Conservation (phyloP, 2,329 filamentous ascomycete genomes). For the Calonectria hongkongensis region DNA sequence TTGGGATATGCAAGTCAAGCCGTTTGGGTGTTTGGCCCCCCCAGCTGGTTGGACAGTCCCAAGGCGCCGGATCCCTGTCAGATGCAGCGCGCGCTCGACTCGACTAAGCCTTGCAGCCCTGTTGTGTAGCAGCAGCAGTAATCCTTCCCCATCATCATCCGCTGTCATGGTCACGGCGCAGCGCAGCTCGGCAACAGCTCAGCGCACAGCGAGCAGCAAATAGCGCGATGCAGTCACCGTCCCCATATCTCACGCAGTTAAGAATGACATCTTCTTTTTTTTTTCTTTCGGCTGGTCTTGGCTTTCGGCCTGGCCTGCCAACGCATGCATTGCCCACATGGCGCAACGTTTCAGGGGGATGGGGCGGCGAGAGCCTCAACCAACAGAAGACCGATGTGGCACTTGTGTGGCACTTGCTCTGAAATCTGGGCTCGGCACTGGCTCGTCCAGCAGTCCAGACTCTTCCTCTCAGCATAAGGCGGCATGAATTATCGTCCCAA, state of each 20-base stretch:
- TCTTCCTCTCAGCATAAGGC: slow-evolving; percentile 20
- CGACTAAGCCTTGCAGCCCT: slow-evolving; percentile 25
- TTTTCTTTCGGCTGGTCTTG: neutral
- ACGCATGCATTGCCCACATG: slow-evolving; percentile 39
- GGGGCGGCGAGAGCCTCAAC: slow-evolving; percentile 25
- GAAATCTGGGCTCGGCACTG: slow-evolving; percentile 17
- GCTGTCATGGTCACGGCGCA: slow-evolving; percentile 23
- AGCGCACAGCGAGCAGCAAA: neutral
- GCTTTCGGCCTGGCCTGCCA: slow-evolving; percentile 23
- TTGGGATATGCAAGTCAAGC: slow-evolving; percentile 19
- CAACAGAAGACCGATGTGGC: slow-evolving; percentile 25
- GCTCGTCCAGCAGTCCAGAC: slow-evolving; percentile 7
- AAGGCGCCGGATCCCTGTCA: slow-evolving; percentile 3
- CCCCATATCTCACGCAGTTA: slow-evolving; percentile 10
- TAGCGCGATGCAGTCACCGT: slow-evolving; percentile 13
- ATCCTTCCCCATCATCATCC: neutral
- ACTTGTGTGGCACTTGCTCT: slow-evolving; percentile 1
- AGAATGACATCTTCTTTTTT: neutral
- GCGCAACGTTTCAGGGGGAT: slow-evolving; percentile 35
- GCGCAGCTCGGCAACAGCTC: slow-evolving; percentile 11
- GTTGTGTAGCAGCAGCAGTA: neutral
- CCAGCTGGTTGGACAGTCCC: slow-evolving; percentile 6
- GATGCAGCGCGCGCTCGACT: neutral
- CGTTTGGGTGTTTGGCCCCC: slow-evolving; percentile 7
- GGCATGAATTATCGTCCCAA: slow-evolving; percentile 25